These are phyloP conservation scores for Neophaeococcomyces mojaviensis DNA, from an alignment of 2,329 filamentous ascomycete species.

Conservation along the genomic window DNA sequence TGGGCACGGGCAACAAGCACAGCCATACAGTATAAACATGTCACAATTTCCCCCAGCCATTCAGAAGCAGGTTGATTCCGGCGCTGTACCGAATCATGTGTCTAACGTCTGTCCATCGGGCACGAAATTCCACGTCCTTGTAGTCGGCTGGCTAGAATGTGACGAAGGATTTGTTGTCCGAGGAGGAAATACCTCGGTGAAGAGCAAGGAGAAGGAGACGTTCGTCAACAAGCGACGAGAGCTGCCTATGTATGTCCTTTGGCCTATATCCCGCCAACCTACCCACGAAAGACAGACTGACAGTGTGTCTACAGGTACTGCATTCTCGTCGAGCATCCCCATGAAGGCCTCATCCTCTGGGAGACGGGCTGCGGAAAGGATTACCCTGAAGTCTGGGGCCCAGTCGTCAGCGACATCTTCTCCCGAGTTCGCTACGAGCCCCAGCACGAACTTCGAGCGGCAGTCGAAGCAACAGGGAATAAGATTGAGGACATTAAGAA, in stretches of 20 bases:
- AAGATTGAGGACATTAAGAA: slow-evolving; percentile 23
- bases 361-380: slow-evolving; percentile 23
- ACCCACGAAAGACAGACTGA: background rate
- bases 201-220: slow-evolving; percentile 17
- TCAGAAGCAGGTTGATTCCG: slow-evolving; percentile 20
- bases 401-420: slow-evolving; percentile 18
- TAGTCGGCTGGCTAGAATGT: slow-evolving; percentile 21
- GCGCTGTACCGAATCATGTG: slow-evolving; percentile 19
- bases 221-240: slow-evolving; percentile 72
- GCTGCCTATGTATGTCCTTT: slow-evolving; percentile 63
- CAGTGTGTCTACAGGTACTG: slow-evolving; percentile 8
- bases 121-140: slow-evolving; percentile 22
- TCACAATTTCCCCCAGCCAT: slow-evolving; percentile 12
- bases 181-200: slow-evolving; percentile 19
- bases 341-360: slow-evolving; percentile 23
- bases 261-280: background rate
- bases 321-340: slow-evolving; percentile 21
- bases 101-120: slow-evolving; percentile 21
- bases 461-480: slow-evolving; percentile 22
- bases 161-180: slow-evolving; percentile 21
- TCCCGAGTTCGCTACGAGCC: slow-evolving; percentile 19
- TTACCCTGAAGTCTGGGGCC: slow-evolving; percentile 22
- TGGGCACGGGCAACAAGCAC: background rate
- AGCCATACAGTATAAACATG: background rate
- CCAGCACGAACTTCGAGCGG: slow-evolving; percentile 18